Evolutionary conservation across 495 filamentous ascomycete genomes (phyloP).

Genomic region (Neurospora hispaniola): DNA sequence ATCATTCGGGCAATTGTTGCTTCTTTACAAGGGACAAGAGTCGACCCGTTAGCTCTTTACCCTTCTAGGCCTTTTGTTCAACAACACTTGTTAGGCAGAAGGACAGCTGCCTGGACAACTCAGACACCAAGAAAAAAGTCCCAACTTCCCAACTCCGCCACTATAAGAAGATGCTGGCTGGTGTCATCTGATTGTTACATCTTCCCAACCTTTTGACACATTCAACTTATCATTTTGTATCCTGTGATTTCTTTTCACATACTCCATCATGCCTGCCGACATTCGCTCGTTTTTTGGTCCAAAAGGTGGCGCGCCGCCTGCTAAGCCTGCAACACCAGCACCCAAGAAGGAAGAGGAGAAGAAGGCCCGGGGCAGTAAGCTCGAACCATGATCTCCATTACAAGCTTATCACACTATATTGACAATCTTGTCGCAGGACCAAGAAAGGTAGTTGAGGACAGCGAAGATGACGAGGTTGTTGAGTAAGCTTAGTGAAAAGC

Average conservation of each 20-base stretch:
- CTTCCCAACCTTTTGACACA: not conserved
- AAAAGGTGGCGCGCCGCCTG: constrained; percentile 36
- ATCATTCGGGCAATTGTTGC: not conserved
- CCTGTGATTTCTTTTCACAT: not conserved
- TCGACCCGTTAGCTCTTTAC: not conserved
- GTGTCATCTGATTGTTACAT: not conserved
- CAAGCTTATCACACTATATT: constrained; percentile 8
- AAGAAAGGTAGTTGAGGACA: constrained; percentile 53
- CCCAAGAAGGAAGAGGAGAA: constrained; percentile 39
- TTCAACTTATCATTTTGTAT: no score
- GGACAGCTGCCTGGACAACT: not conserved
- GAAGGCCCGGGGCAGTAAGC: constrained; percentile 31
- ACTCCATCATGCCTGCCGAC: constrained; percentile 51
- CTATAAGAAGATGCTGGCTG: not conserved
- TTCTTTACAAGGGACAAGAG: not conserved
- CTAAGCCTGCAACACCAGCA: constrained; percentile 38
- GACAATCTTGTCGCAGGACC: constrained; percentile 40
- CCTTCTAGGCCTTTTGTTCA: not conserved
- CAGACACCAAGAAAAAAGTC: not conserved
- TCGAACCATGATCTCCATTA: not conserved
- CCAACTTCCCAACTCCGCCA: not conserved
- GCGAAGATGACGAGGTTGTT: constrained; percentile 48
- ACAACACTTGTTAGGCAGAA: not conserved
- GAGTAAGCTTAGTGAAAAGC: constrained; percentile 21
- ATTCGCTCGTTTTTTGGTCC: constrained; percentile 73